Percentiles rank a stretch among this genome's conserved stretches.
Evolutionary conservation across 208 protist genomes (phyloP).

Genomic region (Leptomonas pyrrhocoris): DNA sequence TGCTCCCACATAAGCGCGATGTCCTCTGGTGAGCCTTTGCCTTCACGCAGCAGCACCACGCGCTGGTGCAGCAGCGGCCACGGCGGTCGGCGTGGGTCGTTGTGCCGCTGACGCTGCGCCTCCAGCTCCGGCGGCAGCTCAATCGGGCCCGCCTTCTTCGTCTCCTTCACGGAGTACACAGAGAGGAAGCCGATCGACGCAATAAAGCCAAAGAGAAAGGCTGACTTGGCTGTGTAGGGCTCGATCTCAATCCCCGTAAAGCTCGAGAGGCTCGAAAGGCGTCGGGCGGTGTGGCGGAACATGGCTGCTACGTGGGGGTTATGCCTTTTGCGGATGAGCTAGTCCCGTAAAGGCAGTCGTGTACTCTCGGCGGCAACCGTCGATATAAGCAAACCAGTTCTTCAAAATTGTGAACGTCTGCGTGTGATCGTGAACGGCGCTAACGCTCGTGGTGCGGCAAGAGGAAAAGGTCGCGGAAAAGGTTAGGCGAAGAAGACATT

Average conservation of each 20-base stretch:
- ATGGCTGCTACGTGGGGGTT: constrained; percentile 22
- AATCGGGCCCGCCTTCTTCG: constrained; percentile 78
- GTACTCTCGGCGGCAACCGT: too few species aligned
- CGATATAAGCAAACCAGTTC: too few species aligned
- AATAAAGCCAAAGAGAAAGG: constrained; percentile 85
- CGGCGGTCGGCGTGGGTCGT: constrained; percentile 78
- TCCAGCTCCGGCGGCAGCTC: constrained; percentile 76
- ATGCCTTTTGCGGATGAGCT: not conserved
- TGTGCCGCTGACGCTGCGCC: constrained; percentile 61
- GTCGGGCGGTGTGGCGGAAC: constrained; percentile 55
- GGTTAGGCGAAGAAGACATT: too few species aligned
- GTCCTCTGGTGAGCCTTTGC: constrained; percentile 72
- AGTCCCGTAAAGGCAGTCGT: not conserved
- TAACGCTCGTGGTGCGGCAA: too few species aligned
- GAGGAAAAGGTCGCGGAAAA: too few species aligned
- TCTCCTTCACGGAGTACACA: constrained; percentile 78
- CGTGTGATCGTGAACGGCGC: too few species aligned
- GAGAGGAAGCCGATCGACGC: constrained; percentile 69
- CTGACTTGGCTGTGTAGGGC: constrained; percentile 83
- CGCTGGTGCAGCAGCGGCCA: constrained; percentile 88
- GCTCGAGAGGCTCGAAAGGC: constrained; percentile 53
- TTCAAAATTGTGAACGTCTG: too few species aligned
- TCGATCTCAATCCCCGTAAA: constrained; percentile 69
- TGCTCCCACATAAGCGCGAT: constrained; percentile 85
- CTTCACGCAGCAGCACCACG: constrained; percentile 80